Percentiles rank a stretch among this genome's conserved stretches.
Conservation (phyloP, 176 grass and related monocot species). For the Tillandsia leiboldiana region DNA sequence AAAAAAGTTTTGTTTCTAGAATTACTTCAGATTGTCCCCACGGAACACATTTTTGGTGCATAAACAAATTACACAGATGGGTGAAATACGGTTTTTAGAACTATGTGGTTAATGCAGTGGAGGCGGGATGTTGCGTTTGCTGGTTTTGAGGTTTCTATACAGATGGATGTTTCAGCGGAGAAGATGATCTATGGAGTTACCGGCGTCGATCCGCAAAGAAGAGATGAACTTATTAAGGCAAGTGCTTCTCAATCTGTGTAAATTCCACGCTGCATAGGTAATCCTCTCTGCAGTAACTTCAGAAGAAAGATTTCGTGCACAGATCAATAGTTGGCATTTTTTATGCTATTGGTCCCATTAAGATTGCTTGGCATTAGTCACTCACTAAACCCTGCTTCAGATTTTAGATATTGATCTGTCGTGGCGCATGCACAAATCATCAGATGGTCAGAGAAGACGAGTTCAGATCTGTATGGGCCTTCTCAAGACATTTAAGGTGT, state of each 20-base stretch:
- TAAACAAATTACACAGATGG: neutral
- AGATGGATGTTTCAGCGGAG: constrained; percentile 83
- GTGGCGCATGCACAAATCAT: constrained; percentile 88
- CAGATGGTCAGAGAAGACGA: constrained; percentile 90
- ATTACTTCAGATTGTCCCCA: neutral
- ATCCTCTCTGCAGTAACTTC: neutral
- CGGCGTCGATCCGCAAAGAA: constrained; percentile 67
- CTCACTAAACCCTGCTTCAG: constrained; percentile 25
- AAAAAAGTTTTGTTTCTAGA: neutral
- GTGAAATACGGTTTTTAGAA: neutral
- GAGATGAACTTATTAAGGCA: constrained; percentile 92
- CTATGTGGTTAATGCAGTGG: constrained; percentile 47
- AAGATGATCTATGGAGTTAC: constrained; percentile 86
- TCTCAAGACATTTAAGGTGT: constrained; percentile 89
- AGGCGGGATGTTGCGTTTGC: constrained; percentile 90
- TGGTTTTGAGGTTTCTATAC: constrained; percentile 86
- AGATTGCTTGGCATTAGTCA: neutral
- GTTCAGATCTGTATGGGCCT: constrained; percentile 97
- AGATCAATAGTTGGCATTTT: neutral
- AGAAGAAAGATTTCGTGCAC: neutral
- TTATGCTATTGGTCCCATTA: neutral
- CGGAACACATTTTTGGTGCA: neutral
- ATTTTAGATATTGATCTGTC: constrained; percentile 88
- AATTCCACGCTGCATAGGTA: neutral
- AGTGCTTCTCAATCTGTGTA: constrained; percentile 11